phyloP scores from a whole-genome alignment of 176 grass and related monocot species.

The Pontederia crassipes region DNA sequence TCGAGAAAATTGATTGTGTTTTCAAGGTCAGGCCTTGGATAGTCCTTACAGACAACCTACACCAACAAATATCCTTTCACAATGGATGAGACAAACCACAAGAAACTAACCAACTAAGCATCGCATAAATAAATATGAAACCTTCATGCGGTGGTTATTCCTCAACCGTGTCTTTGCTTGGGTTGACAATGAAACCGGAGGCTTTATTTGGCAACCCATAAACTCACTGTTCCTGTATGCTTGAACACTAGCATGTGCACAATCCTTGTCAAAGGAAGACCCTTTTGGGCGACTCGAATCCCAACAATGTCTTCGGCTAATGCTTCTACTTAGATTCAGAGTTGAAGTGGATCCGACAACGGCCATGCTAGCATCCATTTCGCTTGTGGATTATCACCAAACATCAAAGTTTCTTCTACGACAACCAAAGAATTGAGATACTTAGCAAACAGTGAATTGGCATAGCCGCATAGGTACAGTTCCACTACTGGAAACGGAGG shows the following conservation, averaged over 20 bases:
- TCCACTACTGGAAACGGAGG: no score
- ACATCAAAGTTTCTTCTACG: no score
- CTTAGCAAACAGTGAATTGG: no score
- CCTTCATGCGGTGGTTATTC: constrained; percentile 29
- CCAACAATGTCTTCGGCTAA: constrained; percentile 29
- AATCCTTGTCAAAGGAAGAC: constrained; percentile 30
- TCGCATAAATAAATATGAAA: constrained; percentile 20
- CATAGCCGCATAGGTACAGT: no score
- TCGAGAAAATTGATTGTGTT: constrained; percentile 74
- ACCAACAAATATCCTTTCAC: constrained; percentile 14
- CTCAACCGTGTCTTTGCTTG: constrained; percentile 20
- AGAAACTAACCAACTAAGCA: constrained; percentile 3
- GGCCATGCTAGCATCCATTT: constrained; percentile 36
- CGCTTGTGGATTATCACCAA: no score
- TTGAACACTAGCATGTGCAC: constrained; percentile 12
- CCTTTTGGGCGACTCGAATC: constrained; percentile 27
- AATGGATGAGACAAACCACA: not conserved
- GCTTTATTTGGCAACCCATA: constrained; percentile 14
- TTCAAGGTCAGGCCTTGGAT: constrained; percentile 65
- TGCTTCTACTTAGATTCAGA: constrained; percentile 44
- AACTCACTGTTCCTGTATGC: constrained; percentile 28
- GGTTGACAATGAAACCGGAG: constrained; percentile 23
- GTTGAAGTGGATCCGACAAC: constrained; percentile 39
- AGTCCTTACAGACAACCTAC: constrained; percentile 74
- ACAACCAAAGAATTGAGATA: no score